phyloP scores from a whole-genome alignment of 805 yeast species.

The Citeromyces nyonsensis region DNA sequence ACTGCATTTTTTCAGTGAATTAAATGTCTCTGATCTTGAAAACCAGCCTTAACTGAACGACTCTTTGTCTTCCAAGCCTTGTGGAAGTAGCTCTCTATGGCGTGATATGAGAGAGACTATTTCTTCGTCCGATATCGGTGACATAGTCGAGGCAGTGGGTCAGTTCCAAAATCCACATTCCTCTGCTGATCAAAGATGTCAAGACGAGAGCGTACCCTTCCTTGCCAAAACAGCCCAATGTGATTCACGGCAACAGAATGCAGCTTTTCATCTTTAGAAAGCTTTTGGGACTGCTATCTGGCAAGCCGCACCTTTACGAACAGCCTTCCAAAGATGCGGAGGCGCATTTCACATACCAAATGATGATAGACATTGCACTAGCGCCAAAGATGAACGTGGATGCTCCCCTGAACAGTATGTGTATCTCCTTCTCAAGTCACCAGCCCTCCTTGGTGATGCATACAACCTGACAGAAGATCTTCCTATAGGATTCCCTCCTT shows the following conservation, averaged over 20 bases:
- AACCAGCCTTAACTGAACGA: conserved; percentile 19
- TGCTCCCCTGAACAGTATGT: too few relatives aligned
- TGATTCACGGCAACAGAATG: conserved; percentile 28
- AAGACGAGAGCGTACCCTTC: conserved; percentile 35
- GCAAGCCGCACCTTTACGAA: conserved; percentile 2
- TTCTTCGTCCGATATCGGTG: conserved; percentile 1
- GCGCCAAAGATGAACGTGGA: too few relatives aligned
- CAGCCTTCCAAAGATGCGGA: too few relatives aligned
- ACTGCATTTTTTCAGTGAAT: too few relatives aligned
- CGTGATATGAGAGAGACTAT: conserved; percentile 3
- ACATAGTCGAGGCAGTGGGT: not conserved
- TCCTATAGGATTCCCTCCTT: too few relatives aligned
- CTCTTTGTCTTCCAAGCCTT: conserved; percentile 7
- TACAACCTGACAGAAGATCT: too few relatives aligned
- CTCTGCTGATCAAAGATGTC: conserved; percentile 33
- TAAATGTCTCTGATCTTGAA: too few relatives aligned
- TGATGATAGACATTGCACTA: too few relatives aligned
- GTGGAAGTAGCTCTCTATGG: conserved; percentile 7
- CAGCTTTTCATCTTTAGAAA: conserved; percentile 48
- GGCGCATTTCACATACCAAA: too few relatives aligned
- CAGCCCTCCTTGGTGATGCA: too few relatives aligned
- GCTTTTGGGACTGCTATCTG: conserved; percentile 23
- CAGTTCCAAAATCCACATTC: conserved; percentile 11
- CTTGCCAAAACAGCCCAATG: conserved; percentile 34
- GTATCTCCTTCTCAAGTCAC: too few relatives aligned